Percentiles rank a stretch among this genome's conserved stretches.
phyloP scores from a whole-genome alignment of 2,329 filamentous ascomycete genomes.

The Alternaria sp. region DNA sequence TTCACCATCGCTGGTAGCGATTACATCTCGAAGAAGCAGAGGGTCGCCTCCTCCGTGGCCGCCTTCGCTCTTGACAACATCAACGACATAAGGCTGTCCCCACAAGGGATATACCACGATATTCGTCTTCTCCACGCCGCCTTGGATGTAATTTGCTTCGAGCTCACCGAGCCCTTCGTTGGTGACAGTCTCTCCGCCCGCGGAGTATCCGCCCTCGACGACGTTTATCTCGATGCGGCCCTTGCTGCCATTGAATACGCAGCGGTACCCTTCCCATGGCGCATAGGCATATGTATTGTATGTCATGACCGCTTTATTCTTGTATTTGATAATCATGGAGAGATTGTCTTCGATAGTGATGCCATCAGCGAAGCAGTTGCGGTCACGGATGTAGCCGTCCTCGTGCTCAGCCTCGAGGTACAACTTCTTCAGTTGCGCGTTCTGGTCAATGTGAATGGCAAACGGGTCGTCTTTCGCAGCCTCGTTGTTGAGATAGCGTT shows the following conservation, averaged over 20 bases:
- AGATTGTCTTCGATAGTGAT: conserved; percentile 71
- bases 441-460: conserved; percentile 62
- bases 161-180: conserved; percentile 7
- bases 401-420: conserved; percentile 69
- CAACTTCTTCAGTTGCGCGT: conserved; percentile 63
- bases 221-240: conserved; percentile 67
- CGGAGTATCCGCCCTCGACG: conserved; percentile 65
- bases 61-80: conserved; percentile 59
- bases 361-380: conserved; percentile 68
- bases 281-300: conserved; percentile 67
- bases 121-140: conserved; percentile 4
- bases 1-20: conserved; percentile 57
- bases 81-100: conserved; percentile 63
- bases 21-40: conserved; percentile 63
- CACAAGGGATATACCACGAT: conserved; percentile 59
- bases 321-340: conserved; percentile 65
- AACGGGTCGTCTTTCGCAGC: conserved; percentile 63
- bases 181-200: conserved; percentile 55
- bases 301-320: conserved; percentile 63
- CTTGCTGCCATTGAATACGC: conserved; percentile 64
- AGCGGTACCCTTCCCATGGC: conserved; percentile 67
- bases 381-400: conserved; percentile 67
- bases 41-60: conserved; percentile 67
- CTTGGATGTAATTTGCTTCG: conserved; percentile 4
- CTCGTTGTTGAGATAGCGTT: conserved; percentile 59